Evolutionary conservation across 768 basidiomycete species (phyloP), one percentile per base, ranked within the genome.

Genomic region (Leccinum fibrillosum): DNA sequence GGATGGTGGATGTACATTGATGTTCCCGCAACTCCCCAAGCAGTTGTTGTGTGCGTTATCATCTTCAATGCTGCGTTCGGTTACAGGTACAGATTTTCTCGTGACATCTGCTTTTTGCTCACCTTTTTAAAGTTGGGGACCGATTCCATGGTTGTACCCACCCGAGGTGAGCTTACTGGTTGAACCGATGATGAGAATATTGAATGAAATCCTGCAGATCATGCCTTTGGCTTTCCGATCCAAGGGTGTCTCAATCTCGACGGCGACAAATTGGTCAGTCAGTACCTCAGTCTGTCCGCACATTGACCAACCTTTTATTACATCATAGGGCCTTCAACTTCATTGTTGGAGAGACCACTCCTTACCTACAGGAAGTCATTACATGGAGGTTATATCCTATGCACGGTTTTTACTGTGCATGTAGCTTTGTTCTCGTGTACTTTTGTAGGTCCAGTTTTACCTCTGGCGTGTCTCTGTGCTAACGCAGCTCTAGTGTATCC

Each of bases 1-100:
- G 95, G 94, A 15, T 94, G 87, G 85, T 97, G 90, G 86, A 91
- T 97, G 84, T 91, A 90, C 67, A 82, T 97, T 35, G 93, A 96
- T 68, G 83, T 92, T 32, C 81, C 90, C 2, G 81, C 82, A 62
- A 97, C 95, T 3, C 92, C 95, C 0, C 83, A 85, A 52, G 92
- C 88, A 25, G 95, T 97, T 9, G 94, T 98, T 2, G 69, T 82
- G 3, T 94, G 89, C 62, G 94, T 98, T 4, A 87, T 98, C 54
- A 77, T 94, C 48, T 98, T 88, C 81, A 98, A 98, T 62, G 93
- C 94, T 32, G 90, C 89, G 15, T 96, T 96, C 68, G 95, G 95
- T 17, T 94, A 88, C 68, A 92, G 88, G 83, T 86, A 65, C 19
- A 68, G 65, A 58, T 28, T 42, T 51, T 15, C 11, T 52, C 21